Evolutionary conservation across 495 filamentous ascomycete species (phyloP).

Genomic region (Penicillium parvum): DNA sequence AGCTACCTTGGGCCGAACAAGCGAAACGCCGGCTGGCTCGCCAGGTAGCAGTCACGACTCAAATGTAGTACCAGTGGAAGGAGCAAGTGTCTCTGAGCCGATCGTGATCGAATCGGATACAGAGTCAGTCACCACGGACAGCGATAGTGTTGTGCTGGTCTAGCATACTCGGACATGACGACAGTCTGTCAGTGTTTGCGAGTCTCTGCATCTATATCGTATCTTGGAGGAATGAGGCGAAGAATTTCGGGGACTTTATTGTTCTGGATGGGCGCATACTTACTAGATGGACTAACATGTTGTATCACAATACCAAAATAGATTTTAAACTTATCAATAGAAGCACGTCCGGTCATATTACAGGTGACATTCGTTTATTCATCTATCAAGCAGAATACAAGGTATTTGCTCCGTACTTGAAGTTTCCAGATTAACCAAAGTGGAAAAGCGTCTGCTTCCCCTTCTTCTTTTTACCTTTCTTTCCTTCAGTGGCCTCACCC

Average conservation of each 20-base stretch:
- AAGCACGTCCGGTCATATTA: too few species aligned
- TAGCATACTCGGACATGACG: too few species aligned
- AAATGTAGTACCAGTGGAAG: background rate
- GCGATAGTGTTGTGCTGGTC: conserved; percentile 12
- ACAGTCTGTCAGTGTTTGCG: too few species aligned
- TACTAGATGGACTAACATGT: background rate
- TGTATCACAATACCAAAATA: background rate
- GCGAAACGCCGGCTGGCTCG: background rate
- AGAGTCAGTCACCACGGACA: background rate
- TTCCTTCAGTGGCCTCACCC: conserved; percentile 45
- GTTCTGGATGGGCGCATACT: too few species aligned
- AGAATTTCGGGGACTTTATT: too few species aligned
- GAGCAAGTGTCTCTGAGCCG: background rate
- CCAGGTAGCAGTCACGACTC: background rate
- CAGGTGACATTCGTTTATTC: background rate
- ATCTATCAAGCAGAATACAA: conserved; percentile 4
- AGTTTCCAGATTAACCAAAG: conserved; percentile 38
- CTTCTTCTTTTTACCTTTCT: conserved; percentile 71
- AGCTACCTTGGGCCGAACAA: background rate
- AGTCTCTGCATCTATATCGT: background rate
- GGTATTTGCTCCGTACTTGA: background rate
- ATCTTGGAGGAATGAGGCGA: too few species aligned
- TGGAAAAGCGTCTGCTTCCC: conserved; percentile 74
- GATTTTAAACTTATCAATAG: too few species aligned
- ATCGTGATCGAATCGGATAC: conserved; percentile 10